phyloP scores from a whole-genome alignment of 1,284 basidiomycete species.

The Vanrija pseudolonga region DNA sequence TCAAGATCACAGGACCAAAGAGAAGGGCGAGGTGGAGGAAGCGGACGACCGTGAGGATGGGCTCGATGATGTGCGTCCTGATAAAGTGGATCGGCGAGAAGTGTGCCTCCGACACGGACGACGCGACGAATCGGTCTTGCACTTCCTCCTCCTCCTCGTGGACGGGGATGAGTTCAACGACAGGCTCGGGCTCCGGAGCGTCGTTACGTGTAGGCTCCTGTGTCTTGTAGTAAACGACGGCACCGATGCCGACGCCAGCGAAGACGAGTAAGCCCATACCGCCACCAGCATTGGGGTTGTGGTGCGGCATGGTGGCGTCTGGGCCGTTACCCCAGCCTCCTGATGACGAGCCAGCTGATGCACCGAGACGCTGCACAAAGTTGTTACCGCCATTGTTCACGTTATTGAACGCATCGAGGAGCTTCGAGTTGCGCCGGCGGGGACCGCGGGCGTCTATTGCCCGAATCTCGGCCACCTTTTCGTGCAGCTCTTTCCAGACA shows the following conservation, averaged over 20 bases:
- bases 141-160: conserved; percentile 5
- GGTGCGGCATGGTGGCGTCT: not conserved
- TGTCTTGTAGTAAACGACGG: conserved; percentile 20
- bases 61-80: conserved; percentile 66
- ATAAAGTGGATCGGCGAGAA: conserved; percentile 21
- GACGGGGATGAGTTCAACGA: conserved; percentile 18
- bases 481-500: conserved; percentile 39
- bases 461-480: not conserved
- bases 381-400: not conserved
- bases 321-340: too few species aligned
- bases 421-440: not conserved
- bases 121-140: conserved; percentile 14
- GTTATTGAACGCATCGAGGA: conserved; percentile 1
- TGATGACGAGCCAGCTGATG: too few species aligned
- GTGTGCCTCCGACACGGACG: conserved; percentile 13
- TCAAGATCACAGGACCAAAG: conserved; percentile 83
- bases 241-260: conserved; percentile 25
- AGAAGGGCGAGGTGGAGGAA: conserved; percentile 80
- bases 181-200: not conserved
- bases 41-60: conserved; percentile 73
- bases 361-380: not conserved
- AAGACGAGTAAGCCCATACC: conserved; percentile 25
- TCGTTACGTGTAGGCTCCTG: conserved; percentile 27
- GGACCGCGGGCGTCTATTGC: not conserved
- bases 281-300: conserved; percentile 9